phyloP scores from a whole-genome alignment of 2,329 filamentous ascomycete genomes.

The Aspergillus transmontanensis region DNA sequence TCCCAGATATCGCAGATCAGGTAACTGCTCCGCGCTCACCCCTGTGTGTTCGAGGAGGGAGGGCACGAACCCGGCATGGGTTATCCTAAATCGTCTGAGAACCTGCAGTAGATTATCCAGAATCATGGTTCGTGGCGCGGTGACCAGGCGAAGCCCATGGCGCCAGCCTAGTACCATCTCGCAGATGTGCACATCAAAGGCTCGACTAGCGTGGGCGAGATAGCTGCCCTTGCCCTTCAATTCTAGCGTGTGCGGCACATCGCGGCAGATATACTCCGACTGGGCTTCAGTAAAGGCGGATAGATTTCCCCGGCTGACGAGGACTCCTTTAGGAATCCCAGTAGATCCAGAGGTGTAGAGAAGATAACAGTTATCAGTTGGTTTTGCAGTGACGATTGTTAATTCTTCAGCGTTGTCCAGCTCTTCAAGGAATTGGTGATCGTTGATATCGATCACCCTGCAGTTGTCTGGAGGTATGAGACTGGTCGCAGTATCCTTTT shows the following conservation, averaged over 20 bases:
- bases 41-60: conserved; percentile 16
- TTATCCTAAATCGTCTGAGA: conserved; percentile 6
- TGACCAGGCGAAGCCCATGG: conserved; percentile 18
- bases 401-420: neutral
- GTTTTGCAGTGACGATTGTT: too few relatives aligned
- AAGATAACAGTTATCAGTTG: conserved; percentile 10
- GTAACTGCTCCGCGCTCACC: conserved; percentile 10
- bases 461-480: neutral
- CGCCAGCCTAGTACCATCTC: conserved; percentile 20
- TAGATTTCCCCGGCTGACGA: conserved; percentile 14
- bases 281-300: conserved; percentile 15
- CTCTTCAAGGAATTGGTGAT: neutral
- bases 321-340: conserved; percentile 17
- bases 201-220: conserved; percentile 20
- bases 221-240: conserved; percentile 15
- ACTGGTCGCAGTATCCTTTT: neutral
- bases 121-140: conserved; percentile 10
- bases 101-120: conserved; percentile 15
- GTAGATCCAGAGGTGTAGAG: conserved; percentile 21
- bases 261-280: conserved; percentile 17
- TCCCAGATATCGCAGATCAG: conserved; percentile 13
- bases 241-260: conserved; percentile 12
- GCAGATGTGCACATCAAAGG: conserved; percentile 19
- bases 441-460: neutral
- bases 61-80: conserved; percentile 16